Conservation (phyloP, 257 asterid genomes). For the Ligustrum vulgare region DNA sequence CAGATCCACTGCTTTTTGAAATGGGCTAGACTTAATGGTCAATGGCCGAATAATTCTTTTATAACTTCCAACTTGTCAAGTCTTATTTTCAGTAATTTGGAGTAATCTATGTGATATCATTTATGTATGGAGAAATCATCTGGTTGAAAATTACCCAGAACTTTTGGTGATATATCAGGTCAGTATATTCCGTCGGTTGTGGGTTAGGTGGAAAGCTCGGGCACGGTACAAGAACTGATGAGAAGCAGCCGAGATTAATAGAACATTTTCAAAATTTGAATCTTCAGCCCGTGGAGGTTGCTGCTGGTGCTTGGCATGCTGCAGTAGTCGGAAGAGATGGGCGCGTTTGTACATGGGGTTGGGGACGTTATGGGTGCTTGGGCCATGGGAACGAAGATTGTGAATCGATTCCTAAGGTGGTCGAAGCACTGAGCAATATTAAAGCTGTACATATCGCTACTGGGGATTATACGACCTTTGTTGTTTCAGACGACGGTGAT, state of each 20-base stretch:
- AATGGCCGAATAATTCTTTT: neutral
- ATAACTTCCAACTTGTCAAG: neutral
- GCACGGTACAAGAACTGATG: conserved; percentile 80
- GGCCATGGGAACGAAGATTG: conserved; percentile 98
- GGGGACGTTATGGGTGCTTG: conserved; percentile 99
- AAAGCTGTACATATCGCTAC: conserved; percentile 93
- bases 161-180: conserved; percentile 48
- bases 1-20: neutral
- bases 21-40: neutral
- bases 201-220: conserved; percentile 99
- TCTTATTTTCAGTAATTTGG: neutral
- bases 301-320: conserved; percentile 99
- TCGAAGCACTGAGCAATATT: conserved; percentile 67
- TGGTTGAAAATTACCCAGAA: neutral
- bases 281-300: conserved; percentile 86
- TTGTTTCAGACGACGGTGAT: conserved; percentile 78
- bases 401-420: conserved; percentile 88
- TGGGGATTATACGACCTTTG: conserved; percentile 93
- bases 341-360: conserved; percentile 98
- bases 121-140: neutral
- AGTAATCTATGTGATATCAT: neutral
- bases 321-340: conserved; percentile 98
- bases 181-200: conserved; percentile 99
- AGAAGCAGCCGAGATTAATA: conserved; percentile 84
- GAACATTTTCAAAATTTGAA: conserved; percentile 71